Evolutionary conservation across 768 basidiomycete species (phyloP).

Genomic region (Suillus sp.): DNA sequence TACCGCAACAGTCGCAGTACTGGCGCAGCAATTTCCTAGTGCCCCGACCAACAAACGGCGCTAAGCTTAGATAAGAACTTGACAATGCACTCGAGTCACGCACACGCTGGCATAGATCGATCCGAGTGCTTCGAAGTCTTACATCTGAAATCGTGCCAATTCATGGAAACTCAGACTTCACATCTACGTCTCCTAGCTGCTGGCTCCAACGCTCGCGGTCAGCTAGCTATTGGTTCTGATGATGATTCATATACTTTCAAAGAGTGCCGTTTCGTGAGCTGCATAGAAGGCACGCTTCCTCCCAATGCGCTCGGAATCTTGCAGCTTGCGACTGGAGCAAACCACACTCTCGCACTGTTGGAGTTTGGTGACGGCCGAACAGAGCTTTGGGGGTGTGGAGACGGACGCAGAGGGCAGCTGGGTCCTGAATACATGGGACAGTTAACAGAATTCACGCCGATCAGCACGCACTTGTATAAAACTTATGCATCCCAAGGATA

Average conservation of each 20-base stretch:
- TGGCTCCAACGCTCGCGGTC: conserved; percentile 53
- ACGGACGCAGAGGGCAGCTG: conserved; percentile 71
- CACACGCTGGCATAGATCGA: too few relatives aligned
- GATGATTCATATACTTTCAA: conserved; percentile 45
- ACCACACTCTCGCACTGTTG: conserved; percentile 75
- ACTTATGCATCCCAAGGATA: conserved; percentile 42
- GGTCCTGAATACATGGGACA: conserved; percentile 43
- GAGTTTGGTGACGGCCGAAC: conserved; percentile 32
- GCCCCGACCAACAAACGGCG: too few relatives aligned
- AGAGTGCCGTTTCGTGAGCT: conserved; percentile 37
- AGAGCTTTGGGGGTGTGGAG: conserved; percentile 77
- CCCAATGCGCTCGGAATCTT: conserved; percentile 36
- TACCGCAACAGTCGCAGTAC: too few relatives aligned
- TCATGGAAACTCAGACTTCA: neutral
- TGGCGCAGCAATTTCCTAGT: too few relatives aligned
- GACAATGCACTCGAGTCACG: too few relatives aligned
- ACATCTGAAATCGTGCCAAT: neutral
- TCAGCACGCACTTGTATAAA: conserved; percentile 43
- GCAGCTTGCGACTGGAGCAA: conserved; percentile 69
- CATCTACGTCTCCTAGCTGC: conserved; percentile 37
- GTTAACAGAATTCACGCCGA: conserved; percentile 45
- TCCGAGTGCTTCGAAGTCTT: neutral
- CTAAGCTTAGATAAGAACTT: too few relatives aligned
- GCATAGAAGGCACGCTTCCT: conserved; percentile 27
- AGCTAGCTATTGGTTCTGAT: conserved; percentile 42